These are phyloP conservation scores for Lipomyces lipofer DNA, from an alignment of 805 yeast genomes.

Conservation along the genomic window DNA sequence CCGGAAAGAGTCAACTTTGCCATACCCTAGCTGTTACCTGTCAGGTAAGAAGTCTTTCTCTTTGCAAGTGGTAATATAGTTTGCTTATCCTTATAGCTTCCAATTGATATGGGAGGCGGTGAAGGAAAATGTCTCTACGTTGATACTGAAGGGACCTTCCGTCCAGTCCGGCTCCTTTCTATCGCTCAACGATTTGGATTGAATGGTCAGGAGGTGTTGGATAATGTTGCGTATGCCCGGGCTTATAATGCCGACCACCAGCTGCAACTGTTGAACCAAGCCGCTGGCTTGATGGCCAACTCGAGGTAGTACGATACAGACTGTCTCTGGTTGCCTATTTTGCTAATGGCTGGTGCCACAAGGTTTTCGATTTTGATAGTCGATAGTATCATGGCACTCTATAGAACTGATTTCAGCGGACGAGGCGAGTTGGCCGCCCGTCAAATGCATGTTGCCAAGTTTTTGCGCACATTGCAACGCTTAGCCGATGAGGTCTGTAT, in stretches of 20 bases:
- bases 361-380: slow-evolving; percentile 79
- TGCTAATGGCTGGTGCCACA: not conserved
- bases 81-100: slow-evolving; percentile 45
- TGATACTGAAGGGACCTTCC: slow-evolving; percentile 95
- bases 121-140: slow-evolving; percentile 96
- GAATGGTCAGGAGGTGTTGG: slow-evolving; percentile 90
- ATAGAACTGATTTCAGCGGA: slow-evolving; percentile 92
- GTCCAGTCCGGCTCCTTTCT: slow-evolving; percentile 86
- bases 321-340: not conserved
- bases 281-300: slow-evolving; percentile 95
- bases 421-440: slow-evolving; percentile 95
- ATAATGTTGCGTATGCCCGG: slow-evolving; percentile 95
- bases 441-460: slow-evolving; percentile 90
- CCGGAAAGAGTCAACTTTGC: slow-evolving; percentile 96
- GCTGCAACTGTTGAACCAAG: slow-evolving; percentile 77
- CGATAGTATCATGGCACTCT: slow-evolving; percentile 96
- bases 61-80: too few relatives aligned
- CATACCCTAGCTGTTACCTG: slow-evolving; percentile 97
- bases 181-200: slow-evolving; percentile 90
- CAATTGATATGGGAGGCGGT: slow-evolving; percentile 96
- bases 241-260: slow-evolving; percentile 98
- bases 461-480: slow-evolving; percentile 86
- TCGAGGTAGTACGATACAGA: slow-evolving; percentile 50
- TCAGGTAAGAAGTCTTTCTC: slow-evolving; percentile 48
- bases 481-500: slow-evolving; percentile 73